Conservation (phyloP, 2,329 filamentous ascomycete species). For the Incumbomyces delicatus region DNA sequence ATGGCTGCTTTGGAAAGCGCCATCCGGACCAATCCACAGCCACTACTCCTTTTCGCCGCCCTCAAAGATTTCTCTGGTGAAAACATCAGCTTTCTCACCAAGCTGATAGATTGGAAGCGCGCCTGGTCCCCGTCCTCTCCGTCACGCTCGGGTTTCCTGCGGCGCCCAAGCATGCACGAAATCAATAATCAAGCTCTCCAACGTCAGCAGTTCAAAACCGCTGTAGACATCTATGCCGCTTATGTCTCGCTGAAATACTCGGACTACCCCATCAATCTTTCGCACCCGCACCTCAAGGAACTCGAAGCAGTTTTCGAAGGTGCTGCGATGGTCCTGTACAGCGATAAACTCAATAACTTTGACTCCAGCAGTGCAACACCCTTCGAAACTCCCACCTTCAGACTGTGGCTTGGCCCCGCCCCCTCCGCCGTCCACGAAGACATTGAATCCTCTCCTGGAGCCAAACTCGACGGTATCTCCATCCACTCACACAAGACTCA, state of each 20-base stretch:
- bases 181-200: conserved; percentile 23
- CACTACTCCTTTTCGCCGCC: conserved; percentile 55
- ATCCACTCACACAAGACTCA: conserved; percentile 6
- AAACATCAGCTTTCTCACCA: conserved; percentile 57
- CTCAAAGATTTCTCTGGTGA: conserved; percentile 60
- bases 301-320: conserved; percentile 49
- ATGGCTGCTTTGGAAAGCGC: conserved; percentile 55
- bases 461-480: conserved; percentile 13
- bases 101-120: conserved; percentile 48
- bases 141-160: conserved; percentile 9
- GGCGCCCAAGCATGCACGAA: conserved; percentile 6
- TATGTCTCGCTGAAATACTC: conserved; percentile 53
- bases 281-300: conserved; percentile 44
- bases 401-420: conserved; percentile 18
- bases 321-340: conserved; percentile 25
- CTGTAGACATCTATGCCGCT: conserved; percentile 51
- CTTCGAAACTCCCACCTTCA: conserved; percentile 23
- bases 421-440: conserved; percentile 13
- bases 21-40: conserved; percentile 47
- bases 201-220: conserved; percentile 48
- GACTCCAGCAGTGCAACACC: conserved; percentile 31
- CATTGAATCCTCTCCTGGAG: conserved; percentile 14
- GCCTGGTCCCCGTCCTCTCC: conserved; percentile 20
- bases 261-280: conserved; percentile 58
- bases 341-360: conserved; percentile 32